Percentiles rank a stretch among this genome's conserved stretches.
These are phyloP conservation scores for Mortierella sp. DNA, from an alignment of 371 early-diverging fungal genomes.

Conservation along the genomic window DNA sequence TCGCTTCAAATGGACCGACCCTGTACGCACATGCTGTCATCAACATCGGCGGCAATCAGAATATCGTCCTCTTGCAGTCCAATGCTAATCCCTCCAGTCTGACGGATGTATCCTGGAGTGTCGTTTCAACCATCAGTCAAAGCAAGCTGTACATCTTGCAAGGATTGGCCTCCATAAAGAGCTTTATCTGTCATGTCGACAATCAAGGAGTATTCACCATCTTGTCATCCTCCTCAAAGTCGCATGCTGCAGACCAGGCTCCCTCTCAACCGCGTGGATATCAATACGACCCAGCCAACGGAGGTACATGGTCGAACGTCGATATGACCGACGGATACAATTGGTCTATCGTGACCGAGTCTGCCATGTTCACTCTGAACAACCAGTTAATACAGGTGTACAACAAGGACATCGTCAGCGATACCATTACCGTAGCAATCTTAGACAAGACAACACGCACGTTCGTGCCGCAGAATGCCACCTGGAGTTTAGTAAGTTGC, in stretches of 20 bases:
- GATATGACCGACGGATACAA: slow-evolving; percentile 17
- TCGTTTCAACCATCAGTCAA: slow-evolving; percentile 14
- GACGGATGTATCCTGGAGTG: slow-evolving; percentile 17
- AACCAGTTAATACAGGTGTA: slow-evolving; percentile 17
- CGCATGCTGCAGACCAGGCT: neutral
- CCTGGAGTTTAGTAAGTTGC: slow-evolving; percentile 20
- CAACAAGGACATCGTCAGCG: neutral
- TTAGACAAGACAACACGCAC: slow-evolving; percentile 3
- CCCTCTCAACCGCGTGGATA: slow-evolving; percentile 6
- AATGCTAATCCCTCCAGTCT: slow-evolving; percentile 18
- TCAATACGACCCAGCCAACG: slow-evolving; percentile 11
- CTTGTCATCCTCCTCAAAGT: slow-evolving; percentile 2
- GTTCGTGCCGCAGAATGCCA: slow-evolving; percentile 9
- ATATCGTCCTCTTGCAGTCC: slow-evolving; percentile 22
- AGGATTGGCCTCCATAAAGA: slow-evolving; percentile 6
- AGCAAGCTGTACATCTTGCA: slow-evolving; percentile 5
- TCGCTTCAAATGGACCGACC: slow-evolving; percentile 24
- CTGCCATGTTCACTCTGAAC: slow-evolving; percentile 3
- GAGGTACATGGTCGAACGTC: slow-evolving; percentile 24
- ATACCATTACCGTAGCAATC: slow-evolving; percentile 7
- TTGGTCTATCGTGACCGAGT: slow-evolving; percentile 3
- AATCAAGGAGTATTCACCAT: slow-evolving; percentile 29
- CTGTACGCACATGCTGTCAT: slow-evolving; percentile 15
- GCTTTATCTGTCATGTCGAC: slow-evolving; percentile 17
- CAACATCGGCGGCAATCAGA: neutral